These are phyloP conservation scores for Eleusine indica DNA, from an alignment of 176 grass and related monocot species.

Conservation along the genomic window DNA sequence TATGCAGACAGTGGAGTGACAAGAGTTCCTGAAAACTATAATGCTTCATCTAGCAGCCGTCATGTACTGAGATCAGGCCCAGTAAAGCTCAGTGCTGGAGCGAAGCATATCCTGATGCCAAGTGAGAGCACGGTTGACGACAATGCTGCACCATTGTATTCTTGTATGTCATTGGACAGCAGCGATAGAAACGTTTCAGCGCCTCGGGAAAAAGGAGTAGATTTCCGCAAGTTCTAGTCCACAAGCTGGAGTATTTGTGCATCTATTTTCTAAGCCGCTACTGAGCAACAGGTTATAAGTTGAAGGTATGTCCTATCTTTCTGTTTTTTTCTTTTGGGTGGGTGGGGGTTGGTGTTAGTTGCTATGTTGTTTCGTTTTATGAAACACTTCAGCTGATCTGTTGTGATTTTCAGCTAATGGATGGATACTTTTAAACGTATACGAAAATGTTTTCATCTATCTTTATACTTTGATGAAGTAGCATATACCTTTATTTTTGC, in stretches of 20 bases:
- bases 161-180: slow-evolving; percentile 40
- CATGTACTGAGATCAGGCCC: slow-evolving; percentile 42
- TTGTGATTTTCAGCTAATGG: slow-evolving; percentile 7
- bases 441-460: background rate
- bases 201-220: slow-evolving; percentile 33
- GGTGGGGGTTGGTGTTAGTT: background rate
- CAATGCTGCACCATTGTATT: slow-evolving; percentile 50
- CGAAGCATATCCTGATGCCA: slow-evolving; percentile 55
- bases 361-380: background rate
- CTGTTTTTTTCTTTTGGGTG: background rate
- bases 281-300: background rate
- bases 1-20: slow-evolving; percentile 12
- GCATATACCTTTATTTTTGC: background rate
- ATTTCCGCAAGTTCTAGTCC: slow-evolving; percentile 28
- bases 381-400: background rate
- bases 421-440: slow-evolving; percentile 13
- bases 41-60: slow-evolving; percentile 34
- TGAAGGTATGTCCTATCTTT: slow-evolving; percentile 34
- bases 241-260: background rate
- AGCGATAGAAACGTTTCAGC: slow-evolving; percentile 9
- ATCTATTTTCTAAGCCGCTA: background rate
- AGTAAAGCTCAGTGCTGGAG: slow-evolving; percentile 55
- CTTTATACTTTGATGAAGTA: slow-evolving; percentile 20
- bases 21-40: slow-evolving; percentile 28
- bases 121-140: slow-evolving; percentile 36